These are phyloP conservation scores for Colletotrichum tamarilloi DNA, from an alignment of 2,329 filamentous ascomycete species.

Conservation along the genomic window DNA sequence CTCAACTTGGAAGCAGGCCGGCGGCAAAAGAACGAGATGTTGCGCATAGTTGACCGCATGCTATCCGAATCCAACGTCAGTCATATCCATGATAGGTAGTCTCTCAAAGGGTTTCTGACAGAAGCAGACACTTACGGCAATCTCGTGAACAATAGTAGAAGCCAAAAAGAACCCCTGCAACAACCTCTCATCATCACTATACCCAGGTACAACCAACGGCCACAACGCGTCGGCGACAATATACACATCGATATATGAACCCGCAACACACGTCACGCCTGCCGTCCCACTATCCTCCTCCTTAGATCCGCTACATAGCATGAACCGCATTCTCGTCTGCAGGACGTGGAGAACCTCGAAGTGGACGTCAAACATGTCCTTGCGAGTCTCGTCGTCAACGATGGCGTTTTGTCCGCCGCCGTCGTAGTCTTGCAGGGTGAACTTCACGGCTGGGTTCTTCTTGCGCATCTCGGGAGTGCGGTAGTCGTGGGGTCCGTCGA, in stretches of 20 bases:
- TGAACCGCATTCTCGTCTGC: not conserved
- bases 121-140: not conserved
- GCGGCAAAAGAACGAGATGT: not conserved
- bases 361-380: no score
- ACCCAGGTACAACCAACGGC: not conserved
- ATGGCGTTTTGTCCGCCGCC: not conserved
- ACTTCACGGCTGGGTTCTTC: not conserved
- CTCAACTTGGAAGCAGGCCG: not conserved
- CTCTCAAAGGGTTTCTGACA: no score
- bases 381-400: not conserved
- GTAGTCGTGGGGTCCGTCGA: slow-evolving; percentile 32
- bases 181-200: not conserved
- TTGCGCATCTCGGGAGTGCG: slow-evolving; percentile 2
- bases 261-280: not conserved
- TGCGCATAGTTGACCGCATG: slow-evolving; percentile 4
- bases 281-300: not conserved
- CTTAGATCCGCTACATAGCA: not conserved
- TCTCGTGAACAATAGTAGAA: slow-evolving; percentile 1
- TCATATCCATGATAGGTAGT: not conserved
- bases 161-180: not conserved
- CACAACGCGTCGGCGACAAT: not conserved
- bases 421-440: not conserved
- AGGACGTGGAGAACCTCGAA: not conserved
- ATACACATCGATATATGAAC: not conserved
- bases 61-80: not conserved